Evolutionary conservation across 768 basidiomycete species (phyloP), one percentile per base, ranked within the genome.

Genomic region (Leccinum subgranulosum): DNA sequence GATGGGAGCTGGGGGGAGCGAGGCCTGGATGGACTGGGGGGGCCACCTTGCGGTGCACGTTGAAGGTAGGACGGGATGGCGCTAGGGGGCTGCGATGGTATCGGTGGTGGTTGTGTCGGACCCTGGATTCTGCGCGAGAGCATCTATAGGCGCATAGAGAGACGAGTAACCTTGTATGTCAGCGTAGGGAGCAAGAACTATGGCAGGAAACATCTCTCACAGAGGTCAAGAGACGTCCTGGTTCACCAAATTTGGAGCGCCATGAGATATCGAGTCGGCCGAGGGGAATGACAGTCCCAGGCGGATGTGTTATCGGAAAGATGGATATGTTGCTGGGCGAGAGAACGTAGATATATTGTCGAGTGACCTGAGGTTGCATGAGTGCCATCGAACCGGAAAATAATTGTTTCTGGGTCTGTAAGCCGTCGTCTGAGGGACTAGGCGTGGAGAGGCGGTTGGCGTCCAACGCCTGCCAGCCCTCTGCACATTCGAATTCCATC

Each of bases 211-310:
- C 8, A 50, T 19, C 6, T 66, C 81, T 59, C 65, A 83, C 83
- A 9, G 94, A 94, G 2, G 94, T 96, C 29, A 95, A 75, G 2
- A 98, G 77, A 28, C 92, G 81, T 0, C 94, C 95, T 27, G 87
- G 87, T 74, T 95, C 92, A 9, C 92, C 92, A 61, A 87, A 88
- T 3, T 84, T 82, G 7, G 93, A 92, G 47, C 85, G 76, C 95
- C 95, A 98, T 12, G 84, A 83, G 47, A 98, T 87, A 67, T 97
- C 93, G 23, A 96, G 78, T 57, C 89, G 78, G n/a, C 94, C 94
- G 4, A 97, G 81, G 15, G 92, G 83, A 17, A 95, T 80, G 43
- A 87, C 75, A 23, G 80, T 80, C 2, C 95, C 95, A 0, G 91
- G 87, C 2, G 79, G 68, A 64, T 83, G 81, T 5, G 72, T 66